A percentile compares a stretch with the other conserved stretches of the same genome.
Conservation (phyloP, 208 protist genomes). For the Trichomonas tenax region DNA sequence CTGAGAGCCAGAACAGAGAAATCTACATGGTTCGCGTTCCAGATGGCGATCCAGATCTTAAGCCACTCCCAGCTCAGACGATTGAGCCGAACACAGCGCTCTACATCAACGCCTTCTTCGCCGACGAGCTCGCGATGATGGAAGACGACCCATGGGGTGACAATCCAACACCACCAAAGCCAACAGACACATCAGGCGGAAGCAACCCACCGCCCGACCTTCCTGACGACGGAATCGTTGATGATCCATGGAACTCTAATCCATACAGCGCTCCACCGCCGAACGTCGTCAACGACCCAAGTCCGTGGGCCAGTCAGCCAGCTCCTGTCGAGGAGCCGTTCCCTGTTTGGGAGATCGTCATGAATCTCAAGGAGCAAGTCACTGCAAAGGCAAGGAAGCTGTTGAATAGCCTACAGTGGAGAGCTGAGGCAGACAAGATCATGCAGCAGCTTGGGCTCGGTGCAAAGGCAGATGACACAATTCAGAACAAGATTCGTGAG, state of each 20-base stretch:
- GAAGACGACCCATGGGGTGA: background rate
- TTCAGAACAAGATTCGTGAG: background rate
- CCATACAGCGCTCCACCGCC: too few relatives aligned
- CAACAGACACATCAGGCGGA: background rate
- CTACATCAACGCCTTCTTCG: background rate
- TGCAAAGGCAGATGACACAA: background rate
- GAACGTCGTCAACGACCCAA: background rate
- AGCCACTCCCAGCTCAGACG: background rate
- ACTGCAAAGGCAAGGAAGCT: background rate
- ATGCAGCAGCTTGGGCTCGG: background rate
- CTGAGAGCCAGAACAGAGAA: background rate
- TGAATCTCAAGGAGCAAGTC: background rate
- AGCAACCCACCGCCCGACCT: background rate
- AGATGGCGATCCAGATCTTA: background rate
- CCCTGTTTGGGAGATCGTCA: background rate
- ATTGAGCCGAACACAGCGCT: background rate
- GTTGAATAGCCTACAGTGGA: background rate
- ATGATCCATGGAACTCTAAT: background rate
- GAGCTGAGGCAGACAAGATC: background rate
- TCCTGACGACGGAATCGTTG: background rate
- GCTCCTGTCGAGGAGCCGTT: background rate
- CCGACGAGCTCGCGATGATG: background rate
- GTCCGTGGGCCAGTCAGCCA: background rate
- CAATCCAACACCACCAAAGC: background rate
- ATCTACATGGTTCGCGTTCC: background rate